Conservation (phyloP, 257 asterid genomes). For the Gynochthodes officinalis region DNA sequence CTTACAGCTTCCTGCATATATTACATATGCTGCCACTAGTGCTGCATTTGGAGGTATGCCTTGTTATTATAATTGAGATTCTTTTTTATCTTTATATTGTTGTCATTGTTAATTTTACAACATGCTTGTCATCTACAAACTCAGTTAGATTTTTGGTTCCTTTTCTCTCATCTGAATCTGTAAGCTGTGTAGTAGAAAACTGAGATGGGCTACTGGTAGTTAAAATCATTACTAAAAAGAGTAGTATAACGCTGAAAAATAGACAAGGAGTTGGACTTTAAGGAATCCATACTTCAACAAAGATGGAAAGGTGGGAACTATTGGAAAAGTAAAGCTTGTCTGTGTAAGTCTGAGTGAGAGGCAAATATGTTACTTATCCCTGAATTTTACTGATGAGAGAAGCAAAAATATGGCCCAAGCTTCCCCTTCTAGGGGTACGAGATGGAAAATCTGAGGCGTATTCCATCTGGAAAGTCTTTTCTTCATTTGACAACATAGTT, state of each 20-base stretch:
- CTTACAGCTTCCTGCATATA: constrained; percentile 63
- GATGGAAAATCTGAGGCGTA: not conserved
- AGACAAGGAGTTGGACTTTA: not conserved
- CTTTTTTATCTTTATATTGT: constrained; percentile 1
- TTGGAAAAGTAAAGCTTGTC: not conserved
- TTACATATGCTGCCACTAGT: constrained; percentile 73
- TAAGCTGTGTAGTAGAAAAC: no score
- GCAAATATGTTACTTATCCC: no score
- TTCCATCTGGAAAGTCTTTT: not conserved
- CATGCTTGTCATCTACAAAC: not conserved
- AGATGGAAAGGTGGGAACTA: not conserved
- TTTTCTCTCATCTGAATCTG: not conserved
- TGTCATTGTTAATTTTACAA: not conserved
- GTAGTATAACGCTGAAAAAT: not conserved
- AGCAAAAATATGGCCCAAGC: not conserved
- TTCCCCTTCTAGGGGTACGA: not conserved
- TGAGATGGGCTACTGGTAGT: not conserved
- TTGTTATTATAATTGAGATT: not conserved
- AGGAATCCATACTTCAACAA: not conserved
- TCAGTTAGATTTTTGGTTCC: not conserved
- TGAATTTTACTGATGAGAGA: no score
- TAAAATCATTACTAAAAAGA: not conserved
- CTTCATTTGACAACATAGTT: not conserved
- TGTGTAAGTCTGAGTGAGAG: no score
- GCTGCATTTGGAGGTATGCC: constrained; percentile 87